Evolutionary conservation across 495 filamentous ascomycete genomes (phyloP).

Genomic region (Bacidia rubella): DNA sequence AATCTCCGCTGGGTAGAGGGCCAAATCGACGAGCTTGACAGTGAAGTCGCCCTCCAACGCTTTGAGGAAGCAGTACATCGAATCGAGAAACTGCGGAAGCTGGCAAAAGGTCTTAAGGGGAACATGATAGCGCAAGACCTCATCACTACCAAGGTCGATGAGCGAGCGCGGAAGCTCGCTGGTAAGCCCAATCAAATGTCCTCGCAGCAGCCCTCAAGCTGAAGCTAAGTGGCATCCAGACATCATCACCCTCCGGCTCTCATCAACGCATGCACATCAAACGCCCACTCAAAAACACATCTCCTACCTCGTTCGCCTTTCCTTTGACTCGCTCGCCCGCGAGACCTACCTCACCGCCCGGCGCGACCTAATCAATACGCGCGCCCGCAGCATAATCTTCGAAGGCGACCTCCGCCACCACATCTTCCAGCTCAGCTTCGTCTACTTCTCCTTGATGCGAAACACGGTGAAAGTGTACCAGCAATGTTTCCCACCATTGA

Average conservation of each 20-base stretch:
- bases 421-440: conserved; percentile 89
- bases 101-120: conserved; percentile 67
- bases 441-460: conserved; percentile 86
- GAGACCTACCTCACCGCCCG: conserved; percentile 75
- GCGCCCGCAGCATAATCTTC: conserved; percentile 82
- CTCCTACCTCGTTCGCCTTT: conserved; percentile 68
- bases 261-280: conserved; percentile 57
- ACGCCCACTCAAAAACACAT: conserved; percentile 62
- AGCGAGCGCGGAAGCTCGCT: conserved; percentile 68
- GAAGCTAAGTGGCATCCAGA: no score
- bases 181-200: conserved; percentile 17
- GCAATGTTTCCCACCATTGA: conserved; percentile 68
- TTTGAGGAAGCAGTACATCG: conserved; percentile 73
- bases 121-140: conserved; percentile 78
- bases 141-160: conserved; percentile 78
- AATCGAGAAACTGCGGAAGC: conserved; percentile 67
- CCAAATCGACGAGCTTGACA: conserved; percentile 92
- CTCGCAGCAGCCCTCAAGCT: not conserved
- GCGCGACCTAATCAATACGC: conserved; percentile 57
- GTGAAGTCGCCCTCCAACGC: conserved; percentile 80
- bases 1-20: conserved; percentile 90
- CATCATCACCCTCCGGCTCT: conserved; percentile 57
- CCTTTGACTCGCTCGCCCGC: conserved; percentile 78
- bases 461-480: conserved; percentile 85
- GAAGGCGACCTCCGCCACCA: conserved; percentile 84